These are phyloP conservation scores for Tulasnella calospora DNA, from an alignment of 768 basidiomycete species.

Conservation along the genomic window DNA sequence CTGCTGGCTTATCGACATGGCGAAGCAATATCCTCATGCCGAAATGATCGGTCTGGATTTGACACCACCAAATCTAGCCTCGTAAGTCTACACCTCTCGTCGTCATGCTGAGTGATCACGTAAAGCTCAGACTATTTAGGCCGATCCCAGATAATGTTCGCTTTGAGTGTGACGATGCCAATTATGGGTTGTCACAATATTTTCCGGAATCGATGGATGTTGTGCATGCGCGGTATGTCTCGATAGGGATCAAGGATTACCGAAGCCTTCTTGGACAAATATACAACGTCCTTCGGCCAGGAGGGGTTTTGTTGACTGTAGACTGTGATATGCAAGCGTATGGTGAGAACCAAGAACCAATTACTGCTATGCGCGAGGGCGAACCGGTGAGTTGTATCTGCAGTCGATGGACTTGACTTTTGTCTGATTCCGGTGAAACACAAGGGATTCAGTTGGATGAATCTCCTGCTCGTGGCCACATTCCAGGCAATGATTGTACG, in stretches of 20 bases:
- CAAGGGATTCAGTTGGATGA: neutral
- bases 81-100: neutral
- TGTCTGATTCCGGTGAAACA: neutral
- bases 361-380: neutral
- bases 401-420: neutral
- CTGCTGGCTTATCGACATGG: slow-evolving; percentile 17
- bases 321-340: slow-evolving; percentile 1
- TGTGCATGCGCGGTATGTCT: slow-evolving; percentile 1
- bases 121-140: neutral
- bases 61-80: neutral
- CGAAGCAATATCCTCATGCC: neutral
- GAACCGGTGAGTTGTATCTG: neutral
- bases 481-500: neutral
- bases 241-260: slow-evolving; percentile 12
- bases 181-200: neutral
- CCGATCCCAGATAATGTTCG: neutral
- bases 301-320: neutral
- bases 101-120: neutral
- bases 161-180: slow-evolving; percentile 17
- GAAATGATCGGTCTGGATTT: neutral
- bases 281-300: slow-evolving; percentile 5
- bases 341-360: slow-evolving; percentile 1
- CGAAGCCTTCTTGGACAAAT: neutral
- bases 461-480: neutral
- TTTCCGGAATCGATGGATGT: slow-evolving; percentile 14